These are phyloP conservation scores for Carex cristatella DNA, from an alignment of 176 grass and related monocot species.

Conservation along the genomic window DNA sequence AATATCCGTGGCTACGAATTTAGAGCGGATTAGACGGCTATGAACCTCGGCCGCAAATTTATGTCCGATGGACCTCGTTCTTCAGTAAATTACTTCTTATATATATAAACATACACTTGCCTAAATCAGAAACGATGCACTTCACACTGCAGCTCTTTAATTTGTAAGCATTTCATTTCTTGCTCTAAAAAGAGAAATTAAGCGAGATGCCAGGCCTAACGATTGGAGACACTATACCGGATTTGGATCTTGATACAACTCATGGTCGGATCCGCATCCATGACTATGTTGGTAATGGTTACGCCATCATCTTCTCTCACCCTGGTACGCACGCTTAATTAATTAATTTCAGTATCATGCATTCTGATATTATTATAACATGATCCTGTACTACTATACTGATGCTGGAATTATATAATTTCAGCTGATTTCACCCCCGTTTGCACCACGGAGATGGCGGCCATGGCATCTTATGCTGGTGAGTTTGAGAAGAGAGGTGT, in stretches of 20 bases:
- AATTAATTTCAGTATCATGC: background rate
- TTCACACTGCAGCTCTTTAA: too few species aligned
- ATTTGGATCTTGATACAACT: slow-evolving; percentile 85
- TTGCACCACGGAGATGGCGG: slow-evolving; percentile 87
- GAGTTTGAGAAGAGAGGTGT: slow-evolving; percentile 84
- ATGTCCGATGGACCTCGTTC: too few species aligned
- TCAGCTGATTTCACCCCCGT: slow-evolving; percentile 82
- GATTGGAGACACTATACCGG: slow-evolving; percentile 72
- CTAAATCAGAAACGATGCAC: too few species aligned
- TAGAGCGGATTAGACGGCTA: too few species aligned
- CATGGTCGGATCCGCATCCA: slow-evolving; percentile 71
- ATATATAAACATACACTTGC: too few species aligned
- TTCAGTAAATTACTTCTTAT: too few species aligned
- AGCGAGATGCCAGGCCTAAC: slow-evolving; percentile 71
- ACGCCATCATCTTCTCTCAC: slow-evolving; percentile 88
- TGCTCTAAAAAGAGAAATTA: background rate
- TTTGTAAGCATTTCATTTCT: too few species aligned
- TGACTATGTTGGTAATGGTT: slow-evolving; percentile 49
- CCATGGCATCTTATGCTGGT: slow-evolving; percentile 48
- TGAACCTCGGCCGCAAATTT: too few species aligned
- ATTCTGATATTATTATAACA: too few species aligned
- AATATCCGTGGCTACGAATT: too few species aligned
- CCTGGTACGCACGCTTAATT: slow-evolving; percentile 26
- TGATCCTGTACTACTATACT: background rate
- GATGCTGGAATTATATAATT: background rate